A percentile compares a stretch with the other conserved stretches of the same genome.
Conservation (phyloP, 2,329 filamentous ascomycete species). For the Onygenales sp. region DNA sequence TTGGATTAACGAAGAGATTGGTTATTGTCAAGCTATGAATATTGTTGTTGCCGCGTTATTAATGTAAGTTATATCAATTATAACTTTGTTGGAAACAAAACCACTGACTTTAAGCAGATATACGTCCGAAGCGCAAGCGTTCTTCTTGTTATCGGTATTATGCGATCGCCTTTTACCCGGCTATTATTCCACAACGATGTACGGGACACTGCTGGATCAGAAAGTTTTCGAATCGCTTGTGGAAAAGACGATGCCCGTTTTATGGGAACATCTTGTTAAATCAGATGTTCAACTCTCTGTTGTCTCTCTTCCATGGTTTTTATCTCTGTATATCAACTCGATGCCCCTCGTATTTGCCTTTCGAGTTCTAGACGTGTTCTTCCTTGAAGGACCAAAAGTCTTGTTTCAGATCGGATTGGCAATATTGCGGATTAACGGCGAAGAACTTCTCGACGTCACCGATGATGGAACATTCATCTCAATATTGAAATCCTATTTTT, state of each 20-base stretch:
- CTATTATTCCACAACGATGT: slow-evolving; percentile 99
- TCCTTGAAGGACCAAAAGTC: slow-evolving; percentile 94
- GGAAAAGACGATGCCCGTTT: slow-evolving; percentile 96
- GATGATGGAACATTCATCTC: slow-evolving; percentile 97
- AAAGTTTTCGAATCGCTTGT: slow-evolving; percentile 96
- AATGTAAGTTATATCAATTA: slow-evolving; percentile 48
- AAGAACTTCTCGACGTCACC: slow-evolving; percentile 83
- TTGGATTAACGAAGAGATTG: slow-evolving; percentile 91
- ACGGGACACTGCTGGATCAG: slow-evolving; percentile 91
- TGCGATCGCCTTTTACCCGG: slow-evolving; percentile 90
- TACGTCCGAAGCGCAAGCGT: slow-evolving; percentile 92
- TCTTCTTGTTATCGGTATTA: slow-evolving; percentile 82
- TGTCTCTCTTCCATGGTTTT: slow-evolving; percentile 93
- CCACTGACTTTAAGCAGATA: slow-evolving; percentile 45
- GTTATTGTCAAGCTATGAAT: slow-evolving; percentile 99
- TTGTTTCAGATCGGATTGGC: slow-evolving; percentile 93
- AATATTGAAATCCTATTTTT: slow-evolving; percentile 89
- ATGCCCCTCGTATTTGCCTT: slow-evolving; percentile 99
- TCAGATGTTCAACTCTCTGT: slow-evolving; percentile 96
- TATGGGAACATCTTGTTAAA: slow-evolving; percentile 97
- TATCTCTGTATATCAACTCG: slow-evolving; percentile 97
- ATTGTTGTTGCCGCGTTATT: slow-evolving; percentile 96
- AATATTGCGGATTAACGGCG: slow-evolving; percentile 94
- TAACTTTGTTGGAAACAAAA: not conserved
- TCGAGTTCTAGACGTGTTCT: slow-evolving; percentile 93